These are phyloP conservation scores for Hermanozyma aechmeae DNA, from an alignment of 805 yeast genomes.

Conservation along the genomic window DNA sequence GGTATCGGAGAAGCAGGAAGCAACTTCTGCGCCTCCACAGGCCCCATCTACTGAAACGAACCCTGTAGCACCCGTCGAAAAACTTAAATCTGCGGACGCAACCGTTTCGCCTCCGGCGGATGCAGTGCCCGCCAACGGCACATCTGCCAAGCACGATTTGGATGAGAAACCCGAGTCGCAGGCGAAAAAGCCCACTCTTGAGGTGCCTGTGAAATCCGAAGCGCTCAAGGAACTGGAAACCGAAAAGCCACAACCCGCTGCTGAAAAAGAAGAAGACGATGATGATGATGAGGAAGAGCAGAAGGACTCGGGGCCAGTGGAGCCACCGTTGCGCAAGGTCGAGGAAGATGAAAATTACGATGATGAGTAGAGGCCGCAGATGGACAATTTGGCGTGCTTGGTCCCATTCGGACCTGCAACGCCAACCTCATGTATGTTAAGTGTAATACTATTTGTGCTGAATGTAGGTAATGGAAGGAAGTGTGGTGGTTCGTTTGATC, in stretches of 20 bases:
- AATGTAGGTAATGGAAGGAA: too few species aligned
- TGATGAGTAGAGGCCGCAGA: conserved; percentile 19
- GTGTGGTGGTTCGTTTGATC: too few species aligned
- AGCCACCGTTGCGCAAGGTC: conserved; percentile 36
- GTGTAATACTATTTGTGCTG: too few species aligned
- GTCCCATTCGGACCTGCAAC: too few species aligned
- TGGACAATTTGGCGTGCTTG: background rate
- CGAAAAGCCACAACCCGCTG: too few species aligned
- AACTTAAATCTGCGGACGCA: background rate
- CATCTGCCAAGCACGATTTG: conserved; percentile 25
- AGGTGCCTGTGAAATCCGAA: too few species aligned
- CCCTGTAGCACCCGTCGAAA: too few species aligned
- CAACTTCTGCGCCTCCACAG: conserved; percentile 5
- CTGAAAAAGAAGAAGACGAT: conserved; percentile 8
- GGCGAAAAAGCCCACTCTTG: too few species aligned
- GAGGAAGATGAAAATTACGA: conserved; percentile 40
- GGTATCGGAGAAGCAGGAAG: too few species aligned
- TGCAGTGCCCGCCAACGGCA: conserved; percentile 4
- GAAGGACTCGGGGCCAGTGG: conserved; percentile 19
- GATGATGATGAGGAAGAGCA: conserved; percentile 23
- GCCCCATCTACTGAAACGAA: conserved; percentile 1
- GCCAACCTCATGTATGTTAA: too few species aligned
- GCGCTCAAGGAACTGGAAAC: conserved; percentile 12
- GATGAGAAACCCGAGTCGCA: too few species aligned
- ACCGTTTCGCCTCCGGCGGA: conserved; percentile 1